Conservation (phyloP, 139 green algal species). For the Picochlorum sp. region DNA sequence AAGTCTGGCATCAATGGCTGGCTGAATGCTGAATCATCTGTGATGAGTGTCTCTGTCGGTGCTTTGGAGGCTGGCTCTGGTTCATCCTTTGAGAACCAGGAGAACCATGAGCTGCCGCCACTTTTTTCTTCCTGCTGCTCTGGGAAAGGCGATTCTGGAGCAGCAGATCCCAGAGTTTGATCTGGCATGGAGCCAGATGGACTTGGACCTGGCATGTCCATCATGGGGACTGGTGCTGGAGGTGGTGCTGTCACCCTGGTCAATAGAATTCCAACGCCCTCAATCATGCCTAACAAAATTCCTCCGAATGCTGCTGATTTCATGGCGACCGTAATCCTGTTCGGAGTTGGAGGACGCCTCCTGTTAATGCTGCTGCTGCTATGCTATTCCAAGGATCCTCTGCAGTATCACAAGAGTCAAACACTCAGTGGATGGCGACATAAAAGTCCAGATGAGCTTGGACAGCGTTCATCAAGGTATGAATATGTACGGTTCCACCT, state of each 20-base stretch:
- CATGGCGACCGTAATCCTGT: conserved; percentile 60
- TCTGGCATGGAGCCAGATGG: conserved; percentile 1
- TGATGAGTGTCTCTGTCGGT: too few relatives aligned
- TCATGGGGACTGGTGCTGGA: conserved; percentile 41
- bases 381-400: conserved; percentile 99
- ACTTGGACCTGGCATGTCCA: conserved; percentile 34
- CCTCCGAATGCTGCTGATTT: conserved; percentile 86
- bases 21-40: too few relatives aligned
- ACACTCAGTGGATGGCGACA: neutral
- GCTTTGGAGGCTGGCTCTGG: too few relatives aligned
- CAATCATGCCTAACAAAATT: conserved; percentile 92
- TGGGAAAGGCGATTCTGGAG: neutral
- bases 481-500: conserved; percentile 16
- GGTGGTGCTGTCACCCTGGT: conserved; percentile 76
- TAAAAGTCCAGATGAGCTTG: neutral
- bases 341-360: conserved; percentile 85
- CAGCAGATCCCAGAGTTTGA: neutral
- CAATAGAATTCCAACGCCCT: conserved; percentile 93
- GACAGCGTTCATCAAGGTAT: neutral
- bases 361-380: conserved; percentile 74
- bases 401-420: conserved; percentile 22
- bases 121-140: neutral
- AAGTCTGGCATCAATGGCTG: too few relatives aligned
- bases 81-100: too few relatives aligned
- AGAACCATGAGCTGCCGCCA: neutral